A percentile compares a stretch with the other conserved stretches of the same genome.
Evolutionary conservation across 2,329 filamentous ascomycete genomes (phyloP).

Genomic region (Ascochyta koolunga): DNA sequence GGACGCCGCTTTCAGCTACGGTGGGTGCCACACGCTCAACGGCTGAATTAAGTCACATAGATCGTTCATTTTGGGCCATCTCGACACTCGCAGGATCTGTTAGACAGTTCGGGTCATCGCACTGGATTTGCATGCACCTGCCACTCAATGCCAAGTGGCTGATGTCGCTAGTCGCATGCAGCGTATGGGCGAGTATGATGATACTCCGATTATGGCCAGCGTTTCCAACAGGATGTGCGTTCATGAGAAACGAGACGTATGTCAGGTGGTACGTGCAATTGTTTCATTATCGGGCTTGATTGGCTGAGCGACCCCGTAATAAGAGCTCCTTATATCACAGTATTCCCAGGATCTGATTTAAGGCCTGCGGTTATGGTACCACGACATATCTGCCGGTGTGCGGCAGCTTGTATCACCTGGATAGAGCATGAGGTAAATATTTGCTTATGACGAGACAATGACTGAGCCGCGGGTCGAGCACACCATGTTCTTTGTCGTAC

Average conservation of each 20-base stretch:
- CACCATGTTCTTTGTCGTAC: neutral
- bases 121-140: slow-evolving; percentile 1
- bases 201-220: neutral
- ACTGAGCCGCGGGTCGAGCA: neutral
- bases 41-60: neutral
- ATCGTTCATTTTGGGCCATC: neutral
- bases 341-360: neutral
- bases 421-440: neutral
- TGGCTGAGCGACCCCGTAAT: neutral
- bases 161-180: neutral
- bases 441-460: neutral
- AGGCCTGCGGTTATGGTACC: neutral
- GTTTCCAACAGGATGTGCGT: neutral
- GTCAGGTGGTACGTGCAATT: neutral
- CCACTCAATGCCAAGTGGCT: slow-evolving; percentile 5
- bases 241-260: neutral
- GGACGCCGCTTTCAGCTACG: neutral
- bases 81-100: slow-evolving; percentile 3
- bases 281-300: neutral
- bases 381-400: slow-evolving; percentile 10
- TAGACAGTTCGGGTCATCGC: neutral
- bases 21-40: neutral
- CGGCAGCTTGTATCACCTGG: slow-evolving; percentile 5
- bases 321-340: neutral
- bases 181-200: neutral